Evolutionary conservation across 2,329 filamentous ascomycete species (phyloP).

Genomic region (Aureobasidium mangrovei): DNA sequence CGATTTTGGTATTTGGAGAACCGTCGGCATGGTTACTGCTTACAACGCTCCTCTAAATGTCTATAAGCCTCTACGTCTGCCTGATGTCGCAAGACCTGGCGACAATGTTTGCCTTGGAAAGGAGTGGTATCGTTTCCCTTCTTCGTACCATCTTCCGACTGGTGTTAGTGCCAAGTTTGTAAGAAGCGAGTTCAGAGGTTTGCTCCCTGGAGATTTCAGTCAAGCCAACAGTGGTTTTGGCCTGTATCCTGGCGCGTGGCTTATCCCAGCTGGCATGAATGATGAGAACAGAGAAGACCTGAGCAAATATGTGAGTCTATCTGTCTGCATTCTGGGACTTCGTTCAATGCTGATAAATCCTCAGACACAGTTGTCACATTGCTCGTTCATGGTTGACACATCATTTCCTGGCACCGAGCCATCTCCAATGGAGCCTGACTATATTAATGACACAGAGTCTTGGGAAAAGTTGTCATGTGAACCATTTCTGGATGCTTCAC

Average conservation of each 20-base stretch:
- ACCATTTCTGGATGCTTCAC: slow-evolving; percentile 69
- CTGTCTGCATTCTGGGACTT: not conserved
- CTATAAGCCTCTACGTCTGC: slow-evolving; percentile 56
- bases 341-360: slow-evolving; percentile 17
- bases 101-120: slow-evolving; percentile 83
- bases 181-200: slow-evolving; percentile 77
- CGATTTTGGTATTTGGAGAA: slow-evolving; percentile 60
- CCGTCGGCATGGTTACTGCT: slow-evolving; percentile 66
- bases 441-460: slow-evolving; percentile 59
- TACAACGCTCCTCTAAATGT: slow-evolving; percentile 73
- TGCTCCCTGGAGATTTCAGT: slow-evolving; percentile 84
- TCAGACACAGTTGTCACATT: slow-evolving; percentile 59
- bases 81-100: slow-evolving; percentile 48
- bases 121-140: slow-evolving; percentile 97
- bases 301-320: slow-evolving; percentile 64
- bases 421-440: slow-evolving; percentile 70
- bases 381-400: slow-evolving; percentile 81
- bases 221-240: slow-evolving; percentile 62
- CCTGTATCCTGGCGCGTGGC: slow-evolving; percentile 75
- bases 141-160: slow-evolving; percentile 81
- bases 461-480: slow-evolving; percentile 74
- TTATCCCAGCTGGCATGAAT: slow-evolving; percentile 78
- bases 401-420: slow-evolving; percentile 55
- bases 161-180: slow-evolving; percentile 81
- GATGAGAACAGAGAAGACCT: slow-evolving; percentile 80